phyloP scores from a whole-genome alignment of 768 basidiomycete species.

The Tricholoma terreum region DNA sequence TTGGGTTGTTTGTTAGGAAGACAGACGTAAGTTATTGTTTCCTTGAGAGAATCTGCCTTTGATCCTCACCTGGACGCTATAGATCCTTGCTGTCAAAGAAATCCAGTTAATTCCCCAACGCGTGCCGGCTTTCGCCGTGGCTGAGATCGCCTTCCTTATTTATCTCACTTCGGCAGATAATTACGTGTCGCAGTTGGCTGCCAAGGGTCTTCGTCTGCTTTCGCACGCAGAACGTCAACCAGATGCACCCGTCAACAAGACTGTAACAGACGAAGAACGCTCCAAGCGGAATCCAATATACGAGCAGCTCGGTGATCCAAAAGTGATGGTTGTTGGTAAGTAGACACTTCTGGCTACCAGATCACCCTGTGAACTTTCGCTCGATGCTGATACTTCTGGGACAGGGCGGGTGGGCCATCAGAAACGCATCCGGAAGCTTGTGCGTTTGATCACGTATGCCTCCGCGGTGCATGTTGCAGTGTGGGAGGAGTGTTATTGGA shows the following conservation, averaged over 20 bases:
- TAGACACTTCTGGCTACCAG: slow-evolving; percentile 8
- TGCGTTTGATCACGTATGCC: slow-evolving; percentile 61
- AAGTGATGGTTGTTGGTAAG: slow-evolving; percentile 65
- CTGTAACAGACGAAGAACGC: slow-evolving; percentile 56
- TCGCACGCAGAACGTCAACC: slow-evolving; percentile 65
- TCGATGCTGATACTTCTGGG: neutral
- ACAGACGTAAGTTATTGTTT: slow-evolving; percentile 37
- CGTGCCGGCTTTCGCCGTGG: slow-evolving; percentile 59
- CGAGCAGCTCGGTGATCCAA: slow-evolving; percentile 76
- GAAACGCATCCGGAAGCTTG: slow-evolving; percentile 71
- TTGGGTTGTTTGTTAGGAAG: slow-evolving; percentile 53
- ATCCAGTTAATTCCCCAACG: slow-evolving; percentile 53
- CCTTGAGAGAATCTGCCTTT: neutral
- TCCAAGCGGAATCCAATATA: slow-evolving; percentile 72
- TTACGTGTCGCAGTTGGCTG: slow-evolving; percentile 64
- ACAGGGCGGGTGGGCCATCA: slow-evolving; percentile 76
- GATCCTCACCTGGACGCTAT: neutral
- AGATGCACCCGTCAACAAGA: slow-evolving; percentile 48
- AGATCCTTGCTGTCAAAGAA: slow-evolving; percentile 36
- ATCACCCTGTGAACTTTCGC: slow-evolving; percentile 4
- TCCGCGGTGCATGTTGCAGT: slow-evolving; percentile 70
- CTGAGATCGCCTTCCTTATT: slow-evolving; percentile 72
- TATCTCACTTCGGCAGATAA: slow-evolving; percentile 68
- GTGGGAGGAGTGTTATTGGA: slow-evolving; percentile 80
- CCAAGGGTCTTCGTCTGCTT: slow-evolving; percentile 64